These are phyloP conservation scores for Musa troglodytarum DNA, from an alignment of 176 grass and related monocot species.

Conservation along the genomic window DNA sequence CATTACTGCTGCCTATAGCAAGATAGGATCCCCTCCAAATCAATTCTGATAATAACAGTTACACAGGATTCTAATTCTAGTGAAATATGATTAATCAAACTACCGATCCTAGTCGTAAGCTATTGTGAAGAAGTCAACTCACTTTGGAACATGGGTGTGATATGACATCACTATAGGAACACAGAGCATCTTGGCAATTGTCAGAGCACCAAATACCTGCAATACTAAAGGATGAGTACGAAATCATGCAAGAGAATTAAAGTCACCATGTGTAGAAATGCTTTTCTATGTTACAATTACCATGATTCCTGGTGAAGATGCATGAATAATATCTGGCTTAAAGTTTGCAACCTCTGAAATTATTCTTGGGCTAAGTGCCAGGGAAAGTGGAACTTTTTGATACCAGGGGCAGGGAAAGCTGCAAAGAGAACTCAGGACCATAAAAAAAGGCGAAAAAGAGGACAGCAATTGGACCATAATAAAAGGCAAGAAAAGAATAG, in stretches of 20 bases:
- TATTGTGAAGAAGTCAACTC: slow-evolving; percentile 22
- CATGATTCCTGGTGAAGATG: slow-evolving; percentile 94
- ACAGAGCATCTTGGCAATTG: slow-evolving; percentile 85
- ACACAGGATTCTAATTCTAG: background rate
- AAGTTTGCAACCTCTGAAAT: slow-evolving; percentile 65
- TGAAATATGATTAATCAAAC: background rate
- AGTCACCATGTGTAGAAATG: background rate
- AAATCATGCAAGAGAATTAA: background rate
- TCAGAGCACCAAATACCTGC: slow-evolving; percentile 86
- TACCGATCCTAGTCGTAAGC: too few relatives aligned
- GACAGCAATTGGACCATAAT: too few relatives aligned
- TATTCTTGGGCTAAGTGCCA: slow-evolving; percentile 97
- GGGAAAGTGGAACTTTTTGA: slow-evolving; percentile 81
- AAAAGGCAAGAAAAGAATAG: background rate
- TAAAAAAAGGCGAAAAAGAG: background rate
- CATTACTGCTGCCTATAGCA: background rate
- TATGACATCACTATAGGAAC: slow-evolving; percentile 95
- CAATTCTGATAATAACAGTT: background rate
- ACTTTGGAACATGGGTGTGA: slow-evolving; percentile 97
- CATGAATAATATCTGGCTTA: slow-evolving; percentile 94
- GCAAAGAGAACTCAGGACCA: slow-evolving; percentile 19
- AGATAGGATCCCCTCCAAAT: background rate
- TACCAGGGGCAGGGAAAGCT: slow-evolving; percentile 95
- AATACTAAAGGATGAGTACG: slow-evolving; percentile 3
- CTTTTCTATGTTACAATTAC: slow-evolving; percentile 33